A percentile compares a stretch with the other conserved stretches of the same genome.
Evolutionary conservation across 2,329 filamentous ascomycete genomes (phyloP).

Genomic region (Thelonectria rubi): DNA sequence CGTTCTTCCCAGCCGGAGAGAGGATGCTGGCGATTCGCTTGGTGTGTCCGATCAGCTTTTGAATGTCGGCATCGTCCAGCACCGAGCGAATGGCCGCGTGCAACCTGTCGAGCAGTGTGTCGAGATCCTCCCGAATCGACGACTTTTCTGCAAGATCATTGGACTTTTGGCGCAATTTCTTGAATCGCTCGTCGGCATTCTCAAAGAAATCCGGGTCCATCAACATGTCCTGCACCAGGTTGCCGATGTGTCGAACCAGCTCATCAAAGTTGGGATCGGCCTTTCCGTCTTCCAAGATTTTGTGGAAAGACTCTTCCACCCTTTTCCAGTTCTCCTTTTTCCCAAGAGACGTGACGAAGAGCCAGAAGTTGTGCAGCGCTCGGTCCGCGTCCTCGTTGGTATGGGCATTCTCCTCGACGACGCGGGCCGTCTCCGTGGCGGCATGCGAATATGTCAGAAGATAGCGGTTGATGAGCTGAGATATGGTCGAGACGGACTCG

Average conservation of each 20-base stretch:
- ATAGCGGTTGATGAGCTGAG: constrained; percentile 80
- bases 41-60: constrained; percentile 72
- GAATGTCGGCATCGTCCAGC: constrained; percentile 75
- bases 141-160: constrained; percentile 74
- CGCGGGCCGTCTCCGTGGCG: constrained; percentile 71
- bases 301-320: constrained; percentile 73
- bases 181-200: constrained; percentile 67
- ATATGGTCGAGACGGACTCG: constrained; percentile 83
- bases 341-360: constrained; percentile 81
- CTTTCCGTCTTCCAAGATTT: constrained; percentile 76
- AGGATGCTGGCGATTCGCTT: constrained; percentile 75
- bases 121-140: constrained; percentile 75
- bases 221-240: constrained; percentile 80
- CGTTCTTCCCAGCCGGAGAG: constrained; percentile 69
- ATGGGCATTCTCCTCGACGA: constrained; percentile 75
- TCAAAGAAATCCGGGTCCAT: constrained; percentile 89
- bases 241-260: constrained; percentile 76
- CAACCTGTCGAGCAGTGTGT: constrained; percentile 74
- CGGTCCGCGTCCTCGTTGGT: constrained; percentile 78
- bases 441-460: constrained; percentile 79
- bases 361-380: constrained; percentile 83
- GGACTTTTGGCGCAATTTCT: constrained; percentile 61
- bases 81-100: constrained; percentile 75
- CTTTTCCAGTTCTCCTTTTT: constrained; percentile 78
- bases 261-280: constrained; percentile 85